Conservation (phyloP, 2,329 filamentous ascomycete species). For the Magnaporthiopsis incrustans region DNA sequence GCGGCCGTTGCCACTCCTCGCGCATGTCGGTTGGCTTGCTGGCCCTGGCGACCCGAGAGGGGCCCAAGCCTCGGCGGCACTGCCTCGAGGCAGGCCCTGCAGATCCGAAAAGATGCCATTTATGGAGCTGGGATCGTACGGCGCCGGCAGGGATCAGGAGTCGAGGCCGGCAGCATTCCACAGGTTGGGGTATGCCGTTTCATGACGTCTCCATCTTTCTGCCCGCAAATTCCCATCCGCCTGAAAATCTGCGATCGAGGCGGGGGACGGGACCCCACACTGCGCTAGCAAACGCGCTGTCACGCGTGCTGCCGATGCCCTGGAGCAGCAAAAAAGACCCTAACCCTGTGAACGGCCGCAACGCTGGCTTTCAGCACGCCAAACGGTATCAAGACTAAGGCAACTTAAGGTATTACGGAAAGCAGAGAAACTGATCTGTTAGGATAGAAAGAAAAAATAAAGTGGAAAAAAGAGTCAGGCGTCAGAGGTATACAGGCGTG, state of each 20-base stretch:
- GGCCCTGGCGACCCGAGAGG: not conserved
- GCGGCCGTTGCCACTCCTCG: not conserved
- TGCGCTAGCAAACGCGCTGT: not conserved
- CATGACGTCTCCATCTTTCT: not conserved
- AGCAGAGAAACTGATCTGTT: not conserved
- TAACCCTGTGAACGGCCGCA: not conserved
- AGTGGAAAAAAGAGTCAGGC: too few species aligned
- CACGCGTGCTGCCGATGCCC: not conserved
- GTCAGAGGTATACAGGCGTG: too few species aligned
- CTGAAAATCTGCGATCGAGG: not conserved
- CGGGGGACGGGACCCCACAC: not conserved
- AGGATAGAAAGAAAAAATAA: too few species aligned
- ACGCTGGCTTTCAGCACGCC: too few species aligned
- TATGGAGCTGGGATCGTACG: not conserved
- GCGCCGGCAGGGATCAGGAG: not conserved
- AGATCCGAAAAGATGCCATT: slow-evolving; percentile 5
- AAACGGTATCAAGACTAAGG: too few species aligned
- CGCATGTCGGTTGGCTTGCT: not conserved
- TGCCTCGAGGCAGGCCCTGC: slow-evolving; percentile 5
- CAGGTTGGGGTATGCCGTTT: not conserved
- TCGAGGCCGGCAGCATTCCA: not conserved
- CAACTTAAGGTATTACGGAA: too few species aligned
- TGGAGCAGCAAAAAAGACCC: not conserved
- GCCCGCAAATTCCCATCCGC: not conserved
- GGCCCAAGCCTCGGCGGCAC: slow-evolving; percentile 1